Evolutionary conservation across 768 basidiomycete genomes (phyloP).

Genomic region (Coprinellus micaceus): DNA sequence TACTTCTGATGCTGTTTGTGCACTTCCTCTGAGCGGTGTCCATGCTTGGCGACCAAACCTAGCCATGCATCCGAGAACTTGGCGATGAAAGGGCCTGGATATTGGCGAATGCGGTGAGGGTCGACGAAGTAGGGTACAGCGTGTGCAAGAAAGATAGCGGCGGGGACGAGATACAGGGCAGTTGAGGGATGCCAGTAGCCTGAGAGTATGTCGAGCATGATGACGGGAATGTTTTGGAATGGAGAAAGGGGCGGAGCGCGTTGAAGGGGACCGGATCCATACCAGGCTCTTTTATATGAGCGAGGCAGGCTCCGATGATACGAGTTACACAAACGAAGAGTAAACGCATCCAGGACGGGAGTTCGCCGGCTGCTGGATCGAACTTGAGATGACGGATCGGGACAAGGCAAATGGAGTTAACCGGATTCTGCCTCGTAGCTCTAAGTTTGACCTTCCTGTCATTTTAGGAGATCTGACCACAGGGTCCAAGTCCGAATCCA

Average conservation of each 20-base stretch:
- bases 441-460: no score
- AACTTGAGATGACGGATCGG: background rate
- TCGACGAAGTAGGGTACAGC: conserved; percentile 54
- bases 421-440: no score
- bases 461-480: background rate
- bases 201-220: conserved; percentile 1
- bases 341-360: background rate
- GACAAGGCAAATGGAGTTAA: background rate
- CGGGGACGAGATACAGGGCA: conserved; percentile 16
- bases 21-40: conserved; percentile 72
- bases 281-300: no score
- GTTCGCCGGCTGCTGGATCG: background rate
- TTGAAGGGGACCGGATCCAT: background rate
- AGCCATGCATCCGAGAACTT: conserved; percentile 74
- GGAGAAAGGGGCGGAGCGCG: background rate
- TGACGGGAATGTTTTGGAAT: background rate
- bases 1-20: conserved; percentile 72
- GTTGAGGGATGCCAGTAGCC: background rate
- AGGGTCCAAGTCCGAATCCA: background rate
- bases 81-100: conserved; percentile 70
- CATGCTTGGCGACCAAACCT: conserved; percentile 57
- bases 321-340: no score
- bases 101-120: conserved; percentile 51
- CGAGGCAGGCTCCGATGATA: no score
- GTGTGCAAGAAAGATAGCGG: conserved; percentile 32